A percentile compares a stretch with the other conserved stretches of the same genome.
Conservation (phyloP, 2,329 filamentous ascomycete genomes). For the Cytospora leucostoma region DNA sequence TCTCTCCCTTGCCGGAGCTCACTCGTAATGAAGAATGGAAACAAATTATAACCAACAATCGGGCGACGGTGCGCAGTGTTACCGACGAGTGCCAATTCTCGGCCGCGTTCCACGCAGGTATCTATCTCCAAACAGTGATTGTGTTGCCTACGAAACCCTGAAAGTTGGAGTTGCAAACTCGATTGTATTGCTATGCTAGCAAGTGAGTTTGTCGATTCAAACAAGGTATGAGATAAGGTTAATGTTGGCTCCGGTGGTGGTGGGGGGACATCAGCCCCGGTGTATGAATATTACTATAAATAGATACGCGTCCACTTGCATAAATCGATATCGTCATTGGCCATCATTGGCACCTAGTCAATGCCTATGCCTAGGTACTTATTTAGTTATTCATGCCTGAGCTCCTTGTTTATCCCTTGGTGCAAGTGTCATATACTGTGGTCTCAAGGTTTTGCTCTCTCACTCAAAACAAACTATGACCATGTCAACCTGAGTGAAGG, state of each 20-base stretch:
- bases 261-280: constrained; percentile 12
- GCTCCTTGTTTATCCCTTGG: constrained; percentile 18
- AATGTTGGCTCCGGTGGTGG: constrained; percentile 19
- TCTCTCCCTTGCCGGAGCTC: not conserved
- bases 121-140: too few relatives aligned
- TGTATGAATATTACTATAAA: constrained; percentile 20
- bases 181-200: too few relatives aligned
- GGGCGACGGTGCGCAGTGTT: too few relatives aligned
- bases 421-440: constrained; percentile 14
- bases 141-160: too few relatives aligned
- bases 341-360: constrained; percentile 15
- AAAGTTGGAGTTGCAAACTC: too few relatives aligned
- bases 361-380: not conserved
- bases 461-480: not conserved
- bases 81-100: not conserved
- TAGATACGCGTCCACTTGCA: constrained; percentile 11
- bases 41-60: not conserved
- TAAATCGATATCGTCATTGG: constrained; percentile 19
- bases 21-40: not conserved
- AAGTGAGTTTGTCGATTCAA: too few relatives aligned
- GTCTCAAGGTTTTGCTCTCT: constrained; percentile 8
- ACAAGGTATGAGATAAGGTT: constrained; percentile 15
- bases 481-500: constrained; percentile 19
- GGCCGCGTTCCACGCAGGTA: too few relatives aligned
- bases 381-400: constrained; percentile 5